Conservation (phyloP, 1,139 yeast genomes). For the Pichia sp. region DNA sequence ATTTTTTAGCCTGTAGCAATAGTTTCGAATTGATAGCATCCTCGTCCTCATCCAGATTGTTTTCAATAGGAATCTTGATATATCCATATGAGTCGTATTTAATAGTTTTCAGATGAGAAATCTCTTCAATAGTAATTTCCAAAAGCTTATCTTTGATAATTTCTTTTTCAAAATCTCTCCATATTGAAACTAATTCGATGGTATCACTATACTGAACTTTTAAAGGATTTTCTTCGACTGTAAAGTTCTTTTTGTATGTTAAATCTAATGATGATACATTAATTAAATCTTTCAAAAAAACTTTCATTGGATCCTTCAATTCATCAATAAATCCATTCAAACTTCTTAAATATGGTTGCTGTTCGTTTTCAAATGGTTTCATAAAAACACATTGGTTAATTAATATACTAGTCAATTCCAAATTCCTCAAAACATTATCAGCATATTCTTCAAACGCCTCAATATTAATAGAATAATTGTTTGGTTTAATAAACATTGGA, state of each 20-base stretch:
- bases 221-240: conserved; percentile 31
- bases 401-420: conserved; percentile 51
- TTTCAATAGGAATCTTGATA: neutral
- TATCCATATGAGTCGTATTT: neutral
- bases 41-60: conserved; percentile 22
- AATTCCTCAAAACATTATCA: conserved; percentile 35
- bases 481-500: conserved; percentile 65
- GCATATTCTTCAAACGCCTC: neutral
- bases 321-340: conserved; percentile 61
- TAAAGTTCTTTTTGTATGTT: conserved; percentile 46
- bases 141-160: conserved; percentile 44
- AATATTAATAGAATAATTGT: conserved; percentile 47
- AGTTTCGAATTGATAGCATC: conserved; percentile 28
- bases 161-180: conserved; percentile 43
- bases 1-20: conserved; percentile 74
- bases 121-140: conserved; percentile 29
- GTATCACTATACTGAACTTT: conserved; percentile 59
- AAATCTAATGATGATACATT: conserved; percentile 51
- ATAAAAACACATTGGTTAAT: conserved; percentile 59
- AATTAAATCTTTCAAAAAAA: conserved; percentile 40
- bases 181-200: conserved; percentile 49
- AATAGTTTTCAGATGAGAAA: conserved; percentile 1
- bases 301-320: conserved; percentile 38
- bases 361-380: conserved; percentile 46
- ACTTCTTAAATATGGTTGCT: conserved; percentile 69